phyloP scores from a whole-genome alignment of 2,329 filamentous ascomycete species.

The Boeremia lycopersici region DNA sequence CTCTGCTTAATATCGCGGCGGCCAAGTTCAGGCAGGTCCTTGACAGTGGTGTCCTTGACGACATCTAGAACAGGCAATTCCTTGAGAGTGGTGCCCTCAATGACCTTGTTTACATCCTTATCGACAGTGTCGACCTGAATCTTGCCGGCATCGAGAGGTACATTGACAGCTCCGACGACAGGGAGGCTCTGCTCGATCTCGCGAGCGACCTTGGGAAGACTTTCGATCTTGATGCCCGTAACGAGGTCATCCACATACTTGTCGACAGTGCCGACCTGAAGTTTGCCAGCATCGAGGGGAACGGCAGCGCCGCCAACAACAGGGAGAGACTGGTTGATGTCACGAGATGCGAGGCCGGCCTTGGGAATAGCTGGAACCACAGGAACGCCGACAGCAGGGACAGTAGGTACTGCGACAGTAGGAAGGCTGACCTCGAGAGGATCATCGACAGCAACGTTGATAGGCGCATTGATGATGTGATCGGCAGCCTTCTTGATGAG shows the following conservation, averaged over 20 bases:
- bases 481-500: neutral
- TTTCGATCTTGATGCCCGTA: neutral
- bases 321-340: constrained; percentile 8
- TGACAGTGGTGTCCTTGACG: constrained; percentile 1
- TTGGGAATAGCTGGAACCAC: neutral
- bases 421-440: neutral
- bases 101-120: neutral
- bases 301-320: neutral
- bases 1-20: constrained; percentile 2
- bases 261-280: constrained; percentile 7
- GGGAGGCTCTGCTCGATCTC: constrained; percentile 9
- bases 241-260: neutral
- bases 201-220: neutral
- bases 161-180: neutral
- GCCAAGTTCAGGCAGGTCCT: constrained; percentile 1
- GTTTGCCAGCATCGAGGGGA: constrained; percentile 2
- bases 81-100: constrained; percentile 1
- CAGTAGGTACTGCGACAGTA: neutral
- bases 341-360: neutral
- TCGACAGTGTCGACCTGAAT: constrained; percentile 3
- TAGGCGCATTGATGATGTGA: neutral
- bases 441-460: neutral
- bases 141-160: constrained; percentile 4
- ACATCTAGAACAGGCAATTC: neutral
- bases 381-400: neutral